Evolutionary conservation across 345 rosid genomes (phyloP), one percentile per base, ranked within the genome.

Genomic region (Nephelium lappaceum): DNA sequence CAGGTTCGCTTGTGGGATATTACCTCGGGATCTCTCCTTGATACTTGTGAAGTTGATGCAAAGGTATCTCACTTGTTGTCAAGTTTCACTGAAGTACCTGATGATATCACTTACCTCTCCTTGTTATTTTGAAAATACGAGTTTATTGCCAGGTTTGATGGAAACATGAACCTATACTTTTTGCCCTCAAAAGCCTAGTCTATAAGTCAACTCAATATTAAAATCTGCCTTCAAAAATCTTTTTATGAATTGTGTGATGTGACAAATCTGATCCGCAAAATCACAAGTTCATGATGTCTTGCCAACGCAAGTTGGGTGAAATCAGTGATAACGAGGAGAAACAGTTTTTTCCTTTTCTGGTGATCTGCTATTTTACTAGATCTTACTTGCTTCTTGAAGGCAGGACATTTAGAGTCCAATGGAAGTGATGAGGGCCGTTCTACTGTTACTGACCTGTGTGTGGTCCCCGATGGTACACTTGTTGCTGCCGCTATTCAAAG

Each of bases 1-100:
- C 83, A 96, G 98, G 93, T 94, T 87, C 92, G 98, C 77, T 79
- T 96, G 75, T 94, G 99, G 99, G 98, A 96, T 77, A 81, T 90
- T 79, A 80, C 84, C 38, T 84, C 90, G 11, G 99, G 98, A 75
- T 87, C 93, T 72, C 97, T 96, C 75, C 91, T 94, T 70, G 90
- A 94, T 81, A 90, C 95, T 71, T 94, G 91, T 82, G 93, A 89
- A 83, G 90, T 94, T 78, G 91, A 88, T 74, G 60, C 83, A 38
- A 70, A 86, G 98, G 99, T 94, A 88, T 11, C 49, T 77, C 41
- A 75, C 43, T 75, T 78, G 49, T 69, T 27, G 66, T 75, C 12
- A 38, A 57, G 55, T 72, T 55, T 74, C 43, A 11, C 24, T 36
- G 19, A 72, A 47, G 57, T 78, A 21, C 27, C 38, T 78, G 15